Base-by-base conservation (phyloP, 1,284 basidiomycete genomes). In the Trametes polyzona region DNA sequence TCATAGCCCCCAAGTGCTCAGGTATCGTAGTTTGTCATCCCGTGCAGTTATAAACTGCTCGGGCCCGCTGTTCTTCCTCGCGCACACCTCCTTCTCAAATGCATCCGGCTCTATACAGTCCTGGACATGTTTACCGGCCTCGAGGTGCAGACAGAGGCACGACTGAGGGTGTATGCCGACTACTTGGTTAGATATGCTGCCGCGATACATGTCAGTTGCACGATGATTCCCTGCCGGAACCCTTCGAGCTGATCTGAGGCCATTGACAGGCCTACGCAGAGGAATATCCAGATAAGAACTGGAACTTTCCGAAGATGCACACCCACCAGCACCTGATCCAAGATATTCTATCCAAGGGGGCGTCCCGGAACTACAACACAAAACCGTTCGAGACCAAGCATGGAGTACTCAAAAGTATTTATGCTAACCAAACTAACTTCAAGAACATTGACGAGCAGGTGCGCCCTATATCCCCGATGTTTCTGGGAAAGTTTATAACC, bases 341-440 rank as follows among this genome's bases (percentile, higher is more conserved):
- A 33, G 66, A 69, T 35, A 68, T 72, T 26, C 19, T 39, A 7
- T 44, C 33, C 10, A 71, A 72, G 49, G 70, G 70, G 8, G 59
- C 50, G 6, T 49, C 54, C 1, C 19, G 36, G 4, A 61, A 67
- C 27, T 62, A 54, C 52, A 68, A 65, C 37, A 68, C 68, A 1
- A 68, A 67, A 42, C 62, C 61, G 17, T 67, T 61, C 48, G 66
- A 70, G 53, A 64, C 66, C 36, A 43, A 61, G 10, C 69, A 72
- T 60, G 60, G 62, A 1, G 43, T 60, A 3, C 27, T 73, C 11
- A 72, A 72, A 42, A 39, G 60, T 8, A 44, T 51, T 2, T 73
- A 72, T 46, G 56, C 60, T 2, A 16, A 27, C 1, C 55, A 37
- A 8, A 69, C 69, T 16, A 76, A 76, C 51, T 72, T 70, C 54